Conservation (phyloP, 2,329 filamentous ascomycete genomes). For the Curvularia verruculosa region DNA sequence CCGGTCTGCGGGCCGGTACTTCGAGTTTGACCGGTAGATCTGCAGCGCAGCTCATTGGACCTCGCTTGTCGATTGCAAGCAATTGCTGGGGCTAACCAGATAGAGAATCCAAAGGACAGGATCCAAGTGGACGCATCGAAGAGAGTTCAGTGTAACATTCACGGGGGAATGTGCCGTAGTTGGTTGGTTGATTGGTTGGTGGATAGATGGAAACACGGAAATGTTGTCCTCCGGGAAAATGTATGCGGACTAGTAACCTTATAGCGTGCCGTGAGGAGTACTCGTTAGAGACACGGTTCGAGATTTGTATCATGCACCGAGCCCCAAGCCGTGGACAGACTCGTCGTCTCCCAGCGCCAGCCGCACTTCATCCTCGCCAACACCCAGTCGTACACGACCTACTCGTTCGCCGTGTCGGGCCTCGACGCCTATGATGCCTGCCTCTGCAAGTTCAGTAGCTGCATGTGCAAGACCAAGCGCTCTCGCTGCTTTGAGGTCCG, state of each 20-base stretch:
- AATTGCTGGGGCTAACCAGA: conserved; percentile 2
- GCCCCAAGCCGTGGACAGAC: conserved; percentile 79
- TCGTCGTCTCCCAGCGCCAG: conserved; percentile 86
- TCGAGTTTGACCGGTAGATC: conserved; percentile 17
- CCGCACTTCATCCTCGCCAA: conserved; percentile 89
- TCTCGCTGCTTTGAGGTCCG: conserved; percentile 52
- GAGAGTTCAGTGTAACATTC: not conserved
- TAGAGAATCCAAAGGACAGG: conserved; percentile 11
- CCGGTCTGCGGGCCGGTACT: conserved; percentile 13
- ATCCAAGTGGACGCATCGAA: not conserved
- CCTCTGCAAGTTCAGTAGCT: conserved; percentile 82
- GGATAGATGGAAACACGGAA: not conserved
- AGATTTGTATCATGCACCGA: conserved; percentile 24
- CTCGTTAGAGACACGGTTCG: conserved; percentile 1
- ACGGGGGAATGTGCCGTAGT: not conserved
- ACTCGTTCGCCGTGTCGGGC: conserved; percentile 77
- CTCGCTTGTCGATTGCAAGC: not conserved
- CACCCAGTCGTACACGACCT: conserved; percentile 82
- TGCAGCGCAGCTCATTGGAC: conserved; percentile 9
- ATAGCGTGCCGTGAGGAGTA: not conserved
- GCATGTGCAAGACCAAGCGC: conserved; percentile 68
- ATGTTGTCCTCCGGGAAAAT: not conserved
- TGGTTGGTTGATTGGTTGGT: no score
- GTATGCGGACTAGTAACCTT: conserved; percentile 7
- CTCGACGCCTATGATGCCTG: conserved; percentile 86